phyloP scores from a whole-genome alignment of 805 yeast genomes.

The Candida sphagnicola region DNA sequence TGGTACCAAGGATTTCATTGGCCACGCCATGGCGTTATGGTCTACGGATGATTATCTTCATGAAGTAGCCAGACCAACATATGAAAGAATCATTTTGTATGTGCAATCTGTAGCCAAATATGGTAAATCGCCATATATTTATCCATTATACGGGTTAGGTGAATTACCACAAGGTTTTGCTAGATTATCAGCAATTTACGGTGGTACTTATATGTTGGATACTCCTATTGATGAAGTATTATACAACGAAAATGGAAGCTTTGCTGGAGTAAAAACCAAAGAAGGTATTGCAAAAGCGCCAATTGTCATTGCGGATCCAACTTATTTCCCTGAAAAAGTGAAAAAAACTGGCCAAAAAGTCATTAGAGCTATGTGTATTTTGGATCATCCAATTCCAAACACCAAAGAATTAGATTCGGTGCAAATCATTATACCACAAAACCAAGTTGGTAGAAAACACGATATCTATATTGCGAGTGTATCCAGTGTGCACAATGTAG shows the following conservation, averaged over 20 bases:
- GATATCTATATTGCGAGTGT: constrained; percentile 93
- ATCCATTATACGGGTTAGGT: constrained; percentile 94
- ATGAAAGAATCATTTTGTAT: constrained; percentile 80
- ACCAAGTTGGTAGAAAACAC: constrained; percentile 87
- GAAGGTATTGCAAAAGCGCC: constrained; percentile 92
- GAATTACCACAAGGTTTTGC: constrained; percentile 99
- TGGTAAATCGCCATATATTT: constrained; percentile 94
- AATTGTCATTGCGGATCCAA: constrained; percentile 93
- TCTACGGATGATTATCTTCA: constrained; percentile 84
- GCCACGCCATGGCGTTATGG: constrained; percentile 98
- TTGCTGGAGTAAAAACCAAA: constrained; percentile 83
- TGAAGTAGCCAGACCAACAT: constrained; percentile 88
- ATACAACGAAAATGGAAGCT: constrained; percentile 59
- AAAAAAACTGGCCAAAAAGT: constrained; percentile 69
- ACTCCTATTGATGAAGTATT: constrained; percentile 90
- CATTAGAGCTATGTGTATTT: constrained; percentile 81
- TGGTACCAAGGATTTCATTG: constrained; percentile 94
- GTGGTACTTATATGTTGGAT: constrained; percentile 97
- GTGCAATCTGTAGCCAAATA: constrained; percentile 89
- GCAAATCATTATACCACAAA: constrained; percentile 94
- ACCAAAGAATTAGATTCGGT: constrained; percentile 82
- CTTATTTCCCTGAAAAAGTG: constrained; percentile 87
- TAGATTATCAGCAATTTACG: constrained; percentile 91
- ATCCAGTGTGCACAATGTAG: constrained; percentile 85
- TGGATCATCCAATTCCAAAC: constrained; percentile 84